Conservation (phyloP, 768 basidiomycete species). For the Sarcomyxa edulis region DNA sequence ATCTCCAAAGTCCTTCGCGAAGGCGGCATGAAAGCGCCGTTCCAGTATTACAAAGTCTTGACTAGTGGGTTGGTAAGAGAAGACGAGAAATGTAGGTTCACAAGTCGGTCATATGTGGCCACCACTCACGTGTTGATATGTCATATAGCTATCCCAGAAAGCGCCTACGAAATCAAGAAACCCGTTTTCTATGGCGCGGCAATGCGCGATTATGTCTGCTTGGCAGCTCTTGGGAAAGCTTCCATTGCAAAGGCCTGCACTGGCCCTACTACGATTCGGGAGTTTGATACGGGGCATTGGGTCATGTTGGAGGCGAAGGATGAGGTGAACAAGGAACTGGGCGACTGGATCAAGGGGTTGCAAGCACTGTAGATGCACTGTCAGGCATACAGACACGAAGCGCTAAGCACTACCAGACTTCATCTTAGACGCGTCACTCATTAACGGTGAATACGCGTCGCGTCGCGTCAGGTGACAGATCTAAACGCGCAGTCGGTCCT, state of each 20-base stretch:
- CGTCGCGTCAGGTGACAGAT: too few species aligned
- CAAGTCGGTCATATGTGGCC: too few species aligned
- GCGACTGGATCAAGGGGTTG: conserved; percentile 17
- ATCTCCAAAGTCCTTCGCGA: conserved; percentile 14
- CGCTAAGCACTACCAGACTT: too few species aligned
- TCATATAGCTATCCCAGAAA: conserved; percentile 18
- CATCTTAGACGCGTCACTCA: too few species aligned
- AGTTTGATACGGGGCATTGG: conserved; percentile 38
- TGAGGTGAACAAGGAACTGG: conserved; percentile 24
- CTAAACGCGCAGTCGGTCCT: too few species aligned
- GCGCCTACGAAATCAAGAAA: conserved; percentile 20
- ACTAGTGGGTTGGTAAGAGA: conserved; percentile 19
- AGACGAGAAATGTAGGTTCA: conserved; percentile 29
- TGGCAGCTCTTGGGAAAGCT: conserved; percentile 11
- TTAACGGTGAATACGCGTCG: too few species aligned
- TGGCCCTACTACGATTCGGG: conserved; percentile 25
- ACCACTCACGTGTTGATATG: too few species aligned
- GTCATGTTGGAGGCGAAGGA: conserved; percentile 26
- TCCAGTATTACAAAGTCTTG: conserved; percentile 29
- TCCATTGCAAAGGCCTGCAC: conserved; percentile 13
- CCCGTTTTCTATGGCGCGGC: conserved; percentile 31
- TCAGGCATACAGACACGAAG: too few species aligned
- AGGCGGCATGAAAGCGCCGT: conserved; percentile 23
- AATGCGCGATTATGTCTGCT: conserved; percentile 22
- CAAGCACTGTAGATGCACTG: too few species aligned